These are phyloP conservation scores for Neurospora sp. DNA, from an alignment of 495 filamentous ascomycete genomes.

Conservation along the genomic window DNA sequence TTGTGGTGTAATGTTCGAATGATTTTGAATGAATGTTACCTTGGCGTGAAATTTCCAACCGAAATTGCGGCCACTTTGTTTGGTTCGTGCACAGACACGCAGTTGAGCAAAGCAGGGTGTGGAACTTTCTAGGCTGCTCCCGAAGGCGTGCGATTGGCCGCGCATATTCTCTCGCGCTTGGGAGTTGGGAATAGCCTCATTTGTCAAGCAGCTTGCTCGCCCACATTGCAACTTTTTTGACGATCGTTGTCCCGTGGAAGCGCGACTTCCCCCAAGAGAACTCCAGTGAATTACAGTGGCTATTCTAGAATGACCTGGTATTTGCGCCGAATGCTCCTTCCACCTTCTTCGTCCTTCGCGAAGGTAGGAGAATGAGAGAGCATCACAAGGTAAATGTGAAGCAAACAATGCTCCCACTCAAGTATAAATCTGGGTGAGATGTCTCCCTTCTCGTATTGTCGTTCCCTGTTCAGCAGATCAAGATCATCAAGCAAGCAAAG, in stretches of 20 bases:
- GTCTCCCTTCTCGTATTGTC: neutral
- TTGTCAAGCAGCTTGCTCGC: neutral
- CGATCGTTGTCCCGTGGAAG: neutral
- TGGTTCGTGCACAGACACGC: neutral
- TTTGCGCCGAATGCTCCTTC: neutral
- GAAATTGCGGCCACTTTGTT: neutral
- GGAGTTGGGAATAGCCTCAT: neutral
- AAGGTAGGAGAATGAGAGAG: neutral
- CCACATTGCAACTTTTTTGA: neutral
- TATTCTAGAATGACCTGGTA: neutral
- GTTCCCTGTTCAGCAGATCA: constrained; percentile 3
- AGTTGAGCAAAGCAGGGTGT: neutral
- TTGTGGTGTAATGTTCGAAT: neutral
- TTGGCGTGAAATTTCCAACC: neutral
- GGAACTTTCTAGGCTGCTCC: neutral
- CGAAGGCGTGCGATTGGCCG: neutral
- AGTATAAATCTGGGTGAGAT: neutral
- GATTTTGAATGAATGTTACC: neutral
- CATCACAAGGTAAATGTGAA: neutral
- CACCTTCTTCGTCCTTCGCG: neutral
- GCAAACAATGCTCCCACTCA: neutral
- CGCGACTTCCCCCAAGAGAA: neutral
- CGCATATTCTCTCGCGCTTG: neutral
- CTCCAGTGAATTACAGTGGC: neutral
- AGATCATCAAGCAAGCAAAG: constrained; percentile 12